Evolutionary conservation across 495 filamentous ascomycete genomes (phyloP).

Genomic region (Bathelium albidoporum): DNA sequence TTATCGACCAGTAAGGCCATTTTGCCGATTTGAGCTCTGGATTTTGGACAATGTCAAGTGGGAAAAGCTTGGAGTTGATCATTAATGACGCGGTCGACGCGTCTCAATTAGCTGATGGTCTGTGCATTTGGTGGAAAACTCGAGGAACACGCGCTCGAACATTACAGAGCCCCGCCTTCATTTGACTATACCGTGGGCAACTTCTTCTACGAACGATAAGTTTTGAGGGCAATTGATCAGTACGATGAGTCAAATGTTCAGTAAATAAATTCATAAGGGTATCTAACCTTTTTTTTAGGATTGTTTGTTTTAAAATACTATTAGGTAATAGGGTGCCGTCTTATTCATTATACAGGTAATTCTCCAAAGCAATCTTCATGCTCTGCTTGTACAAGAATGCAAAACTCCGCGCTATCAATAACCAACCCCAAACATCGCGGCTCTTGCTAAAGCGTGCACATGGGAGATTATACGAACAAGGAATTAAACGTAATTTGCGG

Average conservation of each 20-base stretch:
- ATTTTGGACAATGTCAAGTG: background rate
- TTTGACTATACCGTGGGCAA: no score
- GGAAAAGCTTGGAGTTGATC: background rate
- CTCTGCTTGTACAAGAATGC: background rate
- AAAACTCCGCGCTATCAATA: background rate
- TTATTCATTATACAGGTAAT: no score
- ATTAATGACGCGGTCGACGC: background rate
- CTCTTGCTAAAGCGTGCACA: background rate
- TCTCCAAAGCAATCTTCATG: background rate
- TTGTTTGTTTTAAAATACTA: background rate
- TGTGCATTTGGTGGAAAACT: background rate
- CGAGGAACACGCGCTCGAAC: no score
- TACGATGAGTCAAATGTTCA: no score
- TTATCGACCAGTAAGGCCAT: conserved; percentile 90
- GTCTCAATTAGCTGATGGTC: background rate
- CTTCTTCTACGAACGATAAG: no score
- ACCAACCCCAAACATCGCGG: background rate
- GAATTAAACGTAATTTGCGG: background rate
- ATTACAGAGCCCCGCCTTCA: no score
- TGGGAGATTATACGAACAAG: background rate
- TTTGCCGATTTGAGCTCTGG: background rate
- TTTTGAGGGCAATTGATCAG: no score
- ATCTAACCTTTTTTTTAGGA: no score
- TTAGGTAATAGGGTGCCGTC: no score
- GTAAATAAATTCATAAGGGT: no score